phyloP scores from a whole-genome alignment of 192 early-diverging fungal species.

The Gaertneriomyces semiglobifer region DNA sequence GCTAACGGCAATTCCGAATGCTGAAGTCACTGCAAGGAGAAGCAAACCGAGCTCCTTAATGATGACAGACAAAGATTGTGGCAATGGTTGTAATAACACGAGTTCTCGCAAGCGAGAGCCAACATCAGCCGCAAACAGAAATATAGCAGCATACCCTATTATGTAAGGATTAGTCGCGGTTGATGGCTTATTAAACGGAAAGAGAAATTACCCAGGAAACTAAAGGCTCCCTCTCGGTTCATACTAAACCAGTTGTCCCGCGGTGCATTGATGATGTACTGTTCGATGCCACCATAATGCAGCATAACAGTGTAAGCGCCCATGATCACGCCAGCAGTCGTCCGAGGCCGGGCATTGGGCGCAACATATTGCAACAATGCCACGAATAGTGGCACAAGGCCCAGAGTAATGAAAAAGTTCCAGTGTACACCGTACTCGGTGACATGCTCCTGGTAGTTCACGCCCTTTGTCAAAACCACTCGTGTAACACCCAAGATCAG shows the following conservation, averaged over 20 bases:
- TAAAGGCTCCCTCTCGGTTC: constrained; percentile 89
- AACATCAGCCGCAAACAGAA: constrained; percentile 69
- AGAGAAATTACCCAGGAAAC: constrained; percentile 59
- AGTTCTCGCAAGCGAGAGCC: constrained; percentile 60
- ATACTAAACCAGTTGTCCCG: constrained; percentile 69
- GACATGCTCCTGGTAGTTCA: constrained; percentile 93
- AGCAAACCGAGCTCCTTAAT: constrained; percentile 36
- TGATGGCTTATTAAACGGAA: not conserved
- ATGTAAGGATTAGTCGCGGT: not conserved
- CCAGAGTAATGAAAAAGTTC: constrained; percentile 98
- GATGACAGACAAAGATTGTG: constrained; percentile 43
- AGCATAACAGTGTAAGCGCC: constrained; percentile 64
- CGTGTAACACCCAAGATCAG: constrained; percentile 74
- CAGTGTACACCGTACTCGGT: constrained; percentile 96
- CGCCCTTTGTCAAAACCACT: constrained; percentile 65
- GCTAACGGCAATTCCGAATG: constrained; percentile 18
- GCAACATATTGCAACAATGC: constrained; percentile 55
- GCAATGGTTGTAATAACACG: constrained; percentile 34
- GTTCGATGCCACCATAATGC: constrained; percentile 53
- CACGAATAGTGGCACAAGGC: constrained; percentile 76
- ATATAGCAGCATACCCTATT: constrained; percentile 79
- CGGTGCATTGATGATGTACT: constrained; percentile 73
- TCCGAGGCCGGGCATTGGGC: constrained; percentile 51
- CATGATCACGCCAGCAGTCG: too few species aligned
- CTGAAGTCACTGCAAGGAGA: not conserved